Evolutionary conservation across 2,329 filamentous ascomycete genomes (phyloP), one percentile per base, ranked within the genome.

Genomic region (Monosporascus ibericus): DNA sequence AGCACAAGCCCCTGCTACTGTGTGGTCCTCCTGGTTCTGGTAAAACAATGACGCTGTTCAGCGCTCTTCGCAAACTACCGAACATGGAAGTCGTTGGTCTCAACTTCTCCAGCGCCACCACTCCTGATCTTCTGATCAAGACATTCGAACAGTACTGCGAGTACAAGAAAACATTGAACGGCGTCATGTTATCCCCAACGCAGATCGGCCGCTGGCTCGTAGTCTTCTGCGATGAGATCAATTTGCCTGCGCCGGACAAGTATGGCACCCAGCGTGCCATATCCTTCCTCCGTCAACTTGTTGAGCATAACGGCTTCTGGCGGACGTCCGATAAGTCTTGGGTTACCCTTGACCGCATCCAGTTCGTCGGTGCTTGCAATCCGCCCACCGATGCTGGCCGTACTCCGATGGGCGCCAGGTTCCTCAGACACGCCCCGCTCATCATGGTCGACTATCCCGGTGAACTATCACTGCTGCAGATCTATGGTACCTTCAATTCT

Each of bases 391-490:
- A 99, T 72, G 92, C 92, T 61, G 94, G 94, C 25, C 91, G 94
- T 80, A 97, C 94, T 14, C 88, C 94, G 0, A 86, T 99, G 76
- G 94, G 90, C 44, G 85, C 90, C 48, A 82, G 94, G 62, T 99
- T 99, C 82, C 79, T 99, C 59, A 85, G 95, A 54, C 95, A 99
- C 70, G 91, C 94, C 17, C 94, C 94, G n/a, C 82, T 99, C 51
- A 88, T 99, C 72, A 99, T 99, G 95, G 95, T 99, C 42, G 94
- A 99, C 67, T 99, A 99, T 66, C 94, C 94, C 55, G 94, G 95
- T 64, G 91, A 99, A 73, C 78, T 91, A 44, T 99, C 95, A 3
- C 81, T 99, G 38, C 87, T 86, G 60, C 94, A 99, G 69, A 99
- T 99, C 60, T 99, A 99, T 67, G 94, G 95, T 61, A 97, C 95